phyloP scores from a whole-genome alignment of 176 grass and related monocot genomes.

The Carex cristatella region DNA sequence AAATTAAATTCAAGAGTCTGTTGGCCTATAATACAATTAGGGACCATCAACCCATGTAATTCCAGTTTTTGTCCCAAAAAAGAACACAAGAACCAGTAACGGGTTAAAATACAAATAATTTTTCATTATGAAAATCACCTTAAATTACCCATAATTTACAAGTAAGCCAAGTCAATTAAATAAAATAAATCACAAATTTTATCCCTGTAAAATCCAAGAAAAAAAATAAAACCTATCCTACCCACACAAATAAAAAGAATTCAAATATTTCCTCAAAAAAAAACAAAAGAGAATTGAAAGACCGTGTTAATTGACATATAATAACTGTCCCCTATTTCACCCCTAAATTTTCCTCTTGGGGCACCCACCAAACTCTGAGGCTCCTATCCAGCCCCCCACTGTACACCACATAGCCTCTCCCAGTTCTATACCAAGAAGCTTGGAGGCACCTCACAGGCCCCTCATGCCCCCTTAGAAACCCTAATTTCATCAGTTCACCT shows the following conservation, averaged over 20 bases:
- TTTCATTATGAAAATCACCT: background rate
- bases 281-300: background rate
- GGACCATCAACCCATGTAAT: background rate
- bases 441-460: conserved; percentile 89
- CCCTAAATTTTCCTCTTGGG: conserved; percentile 1
- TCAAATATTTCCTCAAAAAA: background rate
- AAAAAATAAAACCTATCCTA: background rate
- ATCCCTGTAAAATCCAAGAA: background rate
- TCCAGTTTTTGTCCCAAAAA: background rate
- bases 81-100: background rate
- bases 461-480: conserved; percentile 50
- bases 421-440: conserved; percentile 37
- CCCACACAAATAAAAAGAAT: background rate
- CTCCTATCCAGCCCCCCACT: conserved; percentile 81
- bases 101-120: background rate
- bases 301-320: background rate
- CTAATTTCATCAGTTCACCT: conserved; percentile 41
- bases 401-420: conserved; percentile 69
- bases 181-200: background rate
- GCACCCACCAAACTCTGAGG: conserved; percentile 95
- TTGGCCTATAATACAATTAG: background rate
- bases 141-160: background rate
- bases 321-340: background rate
- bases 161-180: background rate
- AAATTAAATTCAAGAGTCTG: background rate